Evolutionary conservation across 495 filamentous ascomycete genomes (phyloP), one percentile per base, ranked within the genome.

Genomic region (Usnea hakonensis): DNA sequence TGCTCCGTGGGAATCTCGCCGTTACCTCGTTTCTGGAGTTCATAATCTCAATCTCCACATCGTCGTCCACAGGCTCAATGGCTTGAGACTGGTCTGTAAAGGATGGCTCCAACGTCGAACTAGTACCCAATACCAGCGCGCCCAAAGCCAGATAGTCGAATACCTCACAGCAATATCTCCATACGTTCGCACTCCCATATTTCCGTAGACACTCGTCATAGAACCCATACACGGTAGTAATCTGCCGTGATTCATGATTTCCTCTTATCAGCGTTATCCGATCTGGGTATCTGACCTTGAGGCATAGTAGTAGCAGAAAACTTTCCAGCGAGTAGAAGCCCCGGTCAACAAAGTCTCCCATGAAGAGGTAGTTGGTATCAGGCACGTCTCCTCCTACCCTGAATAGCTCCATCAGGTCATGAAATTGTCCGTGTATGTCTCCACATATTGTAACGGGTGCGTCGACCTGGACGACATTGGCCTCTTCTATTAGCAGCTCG

Each of bases 381-480:
- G 94, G 94, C 3, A 94, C 90, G 69, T 95, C 90, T 40, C 94
- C 94, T 60, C 94, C 94, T 17, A 97, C 91, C 54, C 91, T 85
- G 74, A 98, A 98, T 21, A 98, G 82, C 76, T 98, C 94, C 94
- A 98, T 98, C 68, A 98, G 72, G 70, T 98, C 94, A 73, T 98
- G 94, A 70, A 98, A 98, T 72, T 98, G 94, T 64, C 94, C 94
- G 69, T 98, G 93, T 65, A 98, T 98, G 70, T 98, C 94, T 57
- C 94, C 94, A 72, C 94, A 98, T 83, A 98, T 97, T 72, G 94
- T 98, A 67, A 98, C 94, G 30, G 94, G 94, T 60, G 94, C 94
- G 70, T 93, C 87, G 65, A 98, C 92, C 38, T 90, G 89, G 58
- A 97, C 94, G 54, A 98, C 94, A 74, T 98, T 98, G 62, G 90